Conservation (phyloP, 306 rosid species). For the Geum urbanum region DNA sequence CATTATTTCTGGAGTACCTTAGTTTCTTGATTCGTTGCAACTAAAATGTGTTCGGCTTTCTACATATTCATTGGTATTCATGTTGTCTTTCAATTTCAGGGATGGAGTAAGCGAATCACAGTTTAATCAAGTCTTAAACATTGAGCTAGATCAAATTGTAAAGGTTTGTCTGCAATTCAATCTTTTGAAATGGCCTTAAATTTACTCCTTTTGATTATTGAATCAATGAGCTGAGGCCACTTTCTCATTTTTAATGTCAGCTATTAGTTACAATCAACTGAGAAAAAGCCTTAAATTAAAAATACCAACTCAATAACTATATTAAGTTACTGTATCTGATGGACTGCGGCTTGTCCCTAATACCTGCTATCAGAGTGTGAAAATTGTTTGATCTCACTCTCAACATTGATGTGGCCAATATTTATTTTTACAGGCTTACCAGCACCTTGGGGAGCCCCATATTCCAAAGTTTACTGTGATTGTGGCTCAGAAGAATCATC, state of each 20-base stretch:
- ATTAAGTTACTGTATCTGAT: background rate
- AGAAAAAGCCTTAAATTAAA: background rate
- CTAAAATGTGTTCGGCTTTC: background rate
- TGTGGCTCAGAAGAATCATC: slow-evolving; percentile 88
- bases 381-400: too few relatives aligned
- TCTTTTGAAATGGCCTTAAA: background rate
- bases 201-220: background rate
- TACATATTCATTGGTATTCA: background rate
- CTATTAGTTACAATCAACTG: background rate
- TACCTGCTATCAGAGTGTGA: background rate
- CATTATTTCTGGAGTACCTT: background rate
- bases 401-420: slow-evolving; percentile 12
- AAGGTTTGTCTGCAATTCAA: slow-evolving; percentile 49
- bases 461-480: slow-evolving; percentile 76
- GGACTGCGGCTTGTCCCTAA: slow-evolving; percentile 1
- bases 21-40: background rate
- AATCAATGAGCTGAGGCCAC: background rate
- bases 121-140: slow-evolving; percentile 73
- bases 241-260: background rate
- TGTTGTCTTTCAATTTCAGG: slow-evolving; percentile 36
- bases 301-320: background rate
- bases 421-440: slow-evolving; percentile 60
- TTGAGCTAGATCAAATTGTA: slow-evolving; percentile 79
- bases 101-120: slow-evolving; percentile 95
- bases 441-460: slow-evolving; percentile 62